Evolutionary conservation across 495 filamentous ascomycete genomes (phyloP).

Genomic region (Aspergillus hancockii): DNA sequence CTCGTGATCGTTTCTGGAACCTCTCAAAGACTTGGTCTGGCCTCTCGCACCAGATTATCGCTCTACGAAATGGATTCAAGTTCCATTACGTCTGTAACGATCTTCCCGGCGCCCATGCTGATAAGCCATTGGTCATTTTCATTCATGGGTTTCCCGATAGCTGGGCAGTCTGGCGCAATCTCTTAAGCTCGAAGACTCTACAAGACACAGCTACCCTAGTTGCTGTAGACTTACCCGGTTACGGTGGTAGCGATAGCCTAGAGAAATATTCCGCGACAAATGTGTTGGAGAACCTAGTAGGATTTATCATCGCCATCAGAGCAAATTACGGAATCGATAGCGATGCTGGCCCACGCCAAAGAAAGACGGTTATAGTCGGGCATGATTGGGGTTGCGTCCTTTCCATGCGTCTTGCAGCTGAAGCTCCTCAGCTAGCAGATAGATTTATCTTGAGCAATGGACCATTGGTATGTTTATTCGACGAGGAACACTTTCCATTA

Average conservation of each 20-base stretch:
- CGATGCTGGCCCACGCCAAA: constrained; percentile 25
- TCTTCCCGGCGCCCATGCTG: constrained; percentile 17
- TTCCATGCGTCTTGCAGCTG: constrained; percentile 52
- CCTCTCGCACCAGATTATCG: constrained; percentile 49
- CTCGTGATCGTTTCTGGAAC: constrained; percentile 49
- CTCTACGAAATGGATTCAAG: constrained; percentile 47
- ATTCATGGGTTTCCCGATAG: constrained; percentile 63
- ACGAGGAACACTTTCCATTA: not conserved
- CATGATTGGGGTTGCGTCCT: constrained; percentile 62
- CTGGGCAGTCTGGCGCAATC: constrained; percentile 52
- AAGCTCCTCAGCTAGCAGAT: constrained; percentile 54
- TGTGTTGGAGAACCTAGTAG: constrained; percentile 52
- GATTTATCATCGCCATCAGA: constrained; percentile 50
- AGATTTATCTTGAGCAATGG: constrained; percentile 53
- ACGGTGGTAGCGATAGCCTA: constrained; percentile 53
- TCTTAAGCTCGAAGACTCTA: constrained; percentile 35
- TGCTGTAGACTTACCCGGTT: constrained; percentile 57
- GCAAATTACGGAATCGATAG: constrained; percentile 44
- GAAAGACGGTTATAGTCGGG: constrained; percentile 47
- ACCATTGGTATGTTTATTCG: constrained; percentile 38
- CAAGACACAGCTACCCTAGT: constrained; percentile 40
- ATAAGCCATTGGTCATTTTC: constrained; percentile 50
- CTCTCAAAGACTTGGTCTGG: constrained; percentile 39
- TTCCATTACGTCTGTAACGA: constrained; percentile 55
- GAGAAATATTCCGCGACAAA: constrained; percentile 46